A percentile compares a stretch with the other conserved stretches of the same genome.
Evolutionary conservation across 805 yeast species (phyloP).

Genomic region (Tetrapisispora fleetii): DNA sequence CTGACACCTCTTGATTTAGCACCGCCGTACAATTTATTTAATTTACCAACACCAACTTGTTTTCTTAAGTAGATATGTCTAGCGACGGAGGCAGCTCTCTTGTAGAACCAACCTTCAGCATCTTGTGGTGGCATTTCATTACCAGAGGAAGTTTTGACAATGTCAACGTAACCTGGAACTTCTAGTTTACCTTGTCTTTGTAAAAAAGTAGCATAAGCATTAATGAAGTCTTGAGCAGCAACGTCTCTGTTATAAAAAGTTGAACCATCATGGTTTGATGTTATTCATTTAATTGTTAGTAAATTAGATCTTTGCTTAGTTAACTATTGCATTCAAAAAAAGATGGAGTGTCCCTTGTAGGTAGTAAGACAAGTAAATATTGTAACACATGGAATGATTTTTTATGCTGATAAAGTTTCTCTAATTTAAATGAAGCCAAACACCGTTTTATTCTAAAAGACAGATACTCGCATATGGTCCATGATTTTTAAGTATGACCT

Average conservation of each 20-base stretch:
- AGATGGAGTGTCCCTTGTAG: too few relatives aligned
- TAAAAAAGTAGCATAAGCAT: constrained; percentile 98
- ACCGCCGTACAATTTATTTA: constrained; percentile 99
- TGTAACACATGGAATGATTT: too few relatives aligned
- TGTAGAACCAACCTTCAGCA: constrained; percentile 99
- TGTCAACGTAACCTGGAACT: constrained; percentile 99
- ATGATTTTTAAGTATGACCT: too few relatives aligned
- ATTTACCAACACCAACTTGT: constrained; percentile 98
- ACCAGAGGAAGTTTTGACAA: constrained; percentile 98
- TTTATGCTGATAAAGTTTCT: too few relatives aligned
- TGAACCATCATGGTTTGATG: constrained; percentile 1
- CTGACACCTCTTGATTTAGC: constrained; percentile 98
- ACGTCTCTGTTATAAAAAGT: constrained; percentile 71
- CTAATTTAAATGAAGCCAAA: too few relatives aligned
- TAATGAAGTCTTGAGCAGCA: constrained; percentile 99
- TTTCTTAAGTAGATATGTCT: constrained; percentile 99
- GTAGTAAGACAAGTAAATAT: background rate
- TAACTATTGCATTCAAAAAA: constrained; percentile 5
- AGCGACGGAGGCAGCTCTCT: constrained; percentile 99
- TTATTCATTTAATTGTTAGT: constrained; percentile 19
- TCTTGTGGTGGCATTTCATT: constrained; percentile 99
- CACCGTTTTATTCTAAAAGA: too few relatives aligned
- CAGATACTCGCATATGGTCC: too few relatives aligned
- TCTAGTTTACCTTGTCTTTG: constrained; percentile 99
- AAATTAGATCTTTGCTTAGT: background rate